These are phyloP conservation scores for Beauveria brongniartii DNA, from an alignment of 2,329 filamentous ascomycete genomes.

Conservation along the genomic window DNA sequence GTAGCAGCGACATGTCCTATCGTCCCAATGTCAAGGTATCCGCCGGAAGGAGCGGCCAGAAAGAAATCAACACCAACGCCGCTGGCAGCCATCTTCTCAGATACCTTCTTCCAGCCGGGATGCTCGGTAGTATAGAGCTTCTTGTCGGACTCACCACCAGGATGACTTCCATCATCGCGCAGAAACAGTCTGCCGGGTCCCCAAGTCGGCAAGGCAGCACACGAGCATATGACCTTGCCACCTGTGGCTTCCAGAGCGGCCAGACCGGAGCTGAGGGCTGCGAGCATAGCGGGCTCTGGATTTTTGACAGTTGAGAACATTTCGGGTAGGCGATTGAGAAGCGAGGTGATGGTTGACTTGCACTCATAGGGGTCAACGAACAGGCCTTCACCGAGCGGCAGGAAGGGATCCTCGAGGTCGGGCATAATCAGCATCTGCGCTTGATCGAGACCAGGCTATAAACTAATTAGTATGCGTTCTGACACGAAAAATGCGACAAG, in stretches of 20 bases:
- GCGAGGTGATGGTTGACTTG: conserved; percentile 75
- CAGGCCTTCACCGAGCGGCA: conserved; percentile 81
- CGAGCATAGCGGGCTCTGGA: conserved; percentile 80
- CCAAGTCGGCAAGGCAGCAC: conserved; percentile 83
- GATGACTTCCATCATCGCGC: conserved; percentile 80
- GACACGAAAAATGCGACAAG: not conserved
- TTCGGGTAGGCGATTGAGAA: conserved; percentile 73
- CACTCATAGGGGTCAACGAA: conserved; percentile 94
- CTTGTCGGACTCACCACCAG: conserved; percentile 82
- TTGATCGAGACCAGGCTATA: conserved; percentile 65
- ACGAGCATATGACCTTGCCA: conserved; percentile 83
- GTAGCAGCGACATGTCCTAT: conserved; percentile 80
- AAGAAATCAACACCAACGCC: conserved; percentile 93
- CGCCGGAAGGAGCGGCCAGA: conserved; percentile 79
- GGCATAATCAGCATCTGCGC: conserved; percentile 99
- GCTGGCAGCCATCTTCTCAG: conserved; percentile 77
- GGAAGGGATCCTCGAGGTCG: conserved; percentile 92
- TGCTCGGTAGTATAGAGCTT: conserved; percentile 89
- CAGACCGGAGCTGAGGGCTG: conserved; percentile 74
- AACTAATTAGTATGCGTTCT: conserved; percentile 12
- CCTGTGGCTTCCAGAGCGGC: conserved; percentile 80
- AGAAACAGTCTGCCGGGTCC: conserved; percentile 79
- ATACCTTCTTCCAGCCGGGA: conserved; percentile 75
- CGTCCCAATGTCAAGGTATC: conserved; percentile 87
- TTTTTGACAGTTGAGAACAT: conserved; percentile 87